phyloP scores from a whole-genome alignment of 768 basidiomycete genomes.

The Hygrophorus pudorinus region DNA sequence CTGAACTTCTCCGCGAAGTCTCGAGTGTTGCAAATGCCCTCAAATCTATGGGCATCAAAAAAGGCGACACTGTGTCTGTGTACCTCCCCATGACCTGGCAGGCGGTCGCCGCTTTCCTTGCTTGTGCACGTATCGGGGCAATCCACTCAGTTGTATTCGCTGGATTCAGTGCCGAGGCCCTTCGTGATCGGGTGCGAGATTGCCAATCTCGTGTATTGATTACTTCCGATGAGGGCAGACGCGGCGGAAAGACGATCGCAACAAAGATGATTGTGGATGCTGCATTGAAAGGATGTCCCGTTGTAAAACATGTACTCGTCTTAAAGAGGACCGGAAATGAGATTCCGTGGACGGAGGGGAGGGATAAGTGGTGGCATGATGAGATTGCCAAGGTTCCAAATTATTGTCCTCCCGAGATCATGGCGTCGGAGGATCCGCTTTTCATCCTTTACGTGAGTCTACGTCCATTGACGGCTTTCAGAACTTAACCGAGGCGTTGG shows the following conservation, averaged over 20 bases:
- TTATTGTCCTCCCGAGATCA: conserved; percentile 83
- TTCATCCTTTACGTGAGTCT: conserved; percentile 94
- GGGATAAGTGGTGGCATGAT: conserved; percentile 97
- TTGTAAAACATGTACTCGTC: conserved; percentile 86
- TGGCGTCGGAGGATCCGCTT: conserved; percentile 90
- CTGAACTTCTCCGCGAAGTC: conserved; percentile 84
- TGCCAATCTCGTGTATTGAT: conserved; percentile 87
- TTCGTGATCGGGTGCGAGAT: conserved; percentile 87
- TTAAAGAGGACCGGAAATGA: conserved; percentile 78
- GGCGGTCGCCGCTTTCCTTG: conserved; percentile 91
- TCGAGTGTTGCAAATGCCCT: conserved; percentile 87
- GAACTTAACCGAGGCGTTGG: neutral
- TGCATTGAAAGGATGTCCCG: conserved; percentile 75
- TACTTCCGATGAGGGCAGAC: conserved; percentile 88
- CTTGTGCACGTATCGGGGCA: conserved; percentile 94
- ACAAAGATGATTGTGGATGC: conserved; percentile 91
- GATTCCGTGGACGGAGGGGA: conserved; percentile 70
- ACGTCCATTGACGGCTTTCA: neutral
- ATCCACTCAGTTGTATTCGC: conserved; percentile 97
- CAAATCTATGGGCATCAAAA: conserved; percentile 81
- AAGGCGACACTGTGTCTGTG: conserved; percentile 89
- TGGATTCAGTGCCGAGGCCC: conserved; percentile 90
- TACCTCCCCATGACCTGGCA: conserved; percentile 96
- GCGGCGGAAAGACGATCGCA: conserved; percentile 92
- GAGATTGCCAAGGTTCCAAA: conserved; percentile 73